Evolutionary conservation across 768 basidiomycete species (phyloP).

Genomic region (Boletellus ananas): DNA sequence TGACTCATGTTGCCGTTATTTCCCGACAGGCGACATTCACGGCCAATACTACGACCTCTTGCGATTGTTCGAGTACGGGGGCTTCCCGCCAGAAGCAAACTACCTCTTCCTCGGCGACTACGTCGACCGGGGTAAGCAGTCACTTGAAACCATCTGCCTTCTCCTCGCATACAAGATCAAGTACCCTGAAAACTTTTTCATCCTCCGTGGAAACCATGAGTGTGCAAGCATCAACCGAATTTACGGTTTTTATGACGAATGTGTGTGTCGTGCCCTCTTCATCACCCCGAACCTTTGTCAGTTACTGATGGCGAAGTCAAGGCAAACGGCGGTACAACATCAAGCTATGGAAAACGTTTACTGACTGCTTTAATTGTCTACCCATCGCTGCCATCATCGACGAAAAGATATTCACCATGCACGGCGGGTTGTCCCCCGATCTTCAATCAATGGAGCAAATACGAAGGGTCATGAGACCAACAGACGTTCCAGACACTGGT

Average conservation of each 20-base stretch:
- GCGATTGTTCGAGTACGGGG: constrained; percentile 97
- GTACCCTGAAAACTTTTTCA: constrained; percentile 99
- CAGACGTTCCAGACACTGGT: constrained; percentile 99
- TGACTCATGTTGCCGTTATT: constrained; percentile 24
- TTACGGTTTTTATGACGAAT: constrained; percentile 99
- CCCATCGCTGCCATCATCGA: constrained; percentile 99
- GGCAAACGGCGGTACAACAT: constrained; percentile 99
- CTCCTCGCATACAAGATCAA: constrained; percentile 99
- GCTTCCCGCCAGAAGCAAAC: constrained; percentile 99
- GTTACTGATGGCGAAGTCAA: constrained; percentile 33
- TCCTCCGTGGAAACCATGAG: constrained; percentile 97
- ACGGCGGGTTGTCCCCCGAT: constrained; percentile 95
- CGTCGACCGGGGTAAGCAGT: constrained; percentile 98
- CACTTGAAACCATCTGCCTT: constrained; percentile 98
- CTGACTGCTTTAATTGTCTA: constrained; percentile 99
- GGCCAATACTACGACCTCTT: constrained; percentile 99
- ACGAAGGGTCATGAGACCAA: constrained; percentile 97
- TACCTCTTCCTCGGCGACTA: constrained; percentile 99
- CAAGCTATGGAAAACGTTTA: constrained; percentile 99
- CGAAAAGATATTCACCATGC: constrained; percentile 99
- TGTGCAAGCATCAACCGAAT: constrained; percentile 99
- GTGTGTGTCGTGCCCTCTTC: constrained; percentile 45
- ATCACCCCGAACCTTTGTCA: neutral
- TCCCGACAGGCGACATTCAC: constrained; percentile 84
- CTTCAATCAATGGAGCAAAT: constrained; percentile 99